Evolutionary conservation across 345 rosid genomes (phyloP), one percentile per base, ranked within the genome.

Genomic region (Arabidopsis arenosa): DNA sequence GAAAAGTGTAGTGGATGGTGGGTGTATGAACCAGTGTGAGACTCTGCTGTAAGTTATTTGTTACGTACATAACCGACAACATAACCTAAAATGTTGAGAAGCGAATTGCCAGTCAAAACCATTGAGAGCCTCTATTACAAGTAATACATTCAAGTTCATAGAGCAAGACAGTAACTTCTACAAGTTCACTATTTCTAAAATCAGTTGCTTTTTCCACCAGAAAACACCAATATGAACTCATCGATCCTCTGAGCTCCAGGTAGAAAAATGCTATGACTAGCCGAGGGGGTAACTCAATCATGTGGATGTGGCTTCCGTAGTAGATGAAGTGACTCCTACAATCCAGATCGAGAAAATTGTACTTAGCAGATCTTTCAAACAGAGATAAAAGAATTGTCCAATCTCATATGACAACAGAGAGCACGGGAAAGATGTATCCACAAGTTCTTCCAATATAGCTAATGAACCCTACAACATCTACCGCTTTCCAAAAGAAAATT

Each of bases 91-190:
- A 2, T 52, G 33, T 0, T 4, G 7, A 11, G 8, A 52, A 10
- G 14, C 7, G 0, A 61, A 61, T 12, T 18, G 12, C 12, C 66
- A 70, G 13, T 36, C 41, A 72, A 39, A 70, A 59, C 45, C 75
- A 58, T 17, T 32, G 21, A 23, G 13, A 23, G 23, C 56, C 48
- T 55, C 18, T 56, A 28, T 11, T 28, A 69, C 43, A 54, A 62
- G 14, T 45, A 45, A 49, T 43, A 70, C 11, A 33, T 14, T 58
- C 36, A 13, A 18, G 55, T 45, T 33, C 0, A 32, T 12, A 58
- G 47, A 58, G 66, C 5, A 33, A 70, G 5, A 7, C 18, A 12
- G 43, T 45, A 70, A 57, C 44, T 44, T 33, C 18, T 41, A 32
- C 26, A 39, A 68, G 52, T 40, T 12, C 39, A 28, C 17, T 14